These are phyloP conservation scores for Coemansia sp. DNA, from an alignment of 192 early-diverging fungal species.

Conservation along the genomic window DNA sequence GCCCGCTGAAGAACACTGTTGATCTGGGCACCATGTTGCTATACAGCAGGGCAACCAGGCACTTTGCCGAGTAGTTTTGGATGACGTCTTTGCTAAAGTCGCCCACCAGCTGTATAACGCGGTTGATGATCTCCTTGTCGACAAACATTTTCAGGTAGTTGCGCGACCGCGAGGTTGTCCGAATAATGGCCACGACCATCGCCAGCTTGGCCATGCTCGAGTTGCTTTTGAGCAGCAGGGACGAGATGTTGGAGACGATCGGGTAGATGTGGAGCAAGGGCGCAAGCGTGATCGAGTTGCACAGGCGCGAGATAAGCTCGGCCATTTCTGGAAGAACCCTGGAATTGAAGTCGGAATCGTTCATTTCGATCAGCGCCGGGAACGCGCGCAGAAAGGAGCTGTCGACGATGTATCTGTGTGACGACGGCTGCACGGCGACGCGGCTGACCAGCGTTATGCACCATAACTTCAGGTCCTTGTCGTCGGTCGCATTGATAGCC, in stretches of 20 bases:
- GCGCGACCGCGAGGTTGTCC: conserved; percentile 36
- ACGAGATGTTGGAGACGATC: conserved; percentile 21
- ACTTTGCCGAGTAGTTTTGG: conserved; percentile 33
- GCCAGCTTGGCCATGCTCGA: conserved; percentile 23
- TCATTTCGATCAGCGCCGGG: conserved; percentile 7
- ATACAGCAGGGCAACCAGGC: conserved; percentile 30
- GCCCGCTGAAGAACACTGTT: conserved; percentile 4
- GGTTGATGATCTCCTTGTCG: background rate
- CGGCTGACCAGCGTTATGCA: conserved; percentile 31
- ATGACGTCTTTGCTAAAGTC: conserved; percentile 18
- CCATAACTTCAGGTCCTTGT: conserved; percentile 43
- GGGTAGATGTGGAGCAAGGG: conserved; percentile 15
- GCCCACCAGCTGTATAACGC: conserved; percentile 12
- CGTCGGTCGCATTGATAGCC: conserved; percentile 17
- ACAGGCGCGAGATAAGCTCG: conserved; percentile 34
- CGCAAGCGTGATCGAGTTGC: conserved; percentile 29
- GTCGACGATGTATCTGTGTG: conserved; percentile 42
- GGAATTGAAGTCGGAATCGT: conserved; percentile 9
- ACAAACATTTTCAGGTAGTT: conserved; percentile 17
- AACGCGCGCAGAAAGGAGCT: conserved; percentile 35
- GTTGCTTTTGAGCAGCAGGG: conserved; percentile 19
- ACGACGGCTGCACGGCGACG: conserved; percentile 17
- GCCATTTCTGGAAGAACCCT: conserved; percentile 41
- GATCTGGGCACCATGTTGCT: background rate
- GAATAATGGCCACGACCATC: conserved; percentile 31